A percentile compares a stretch with the other conserved stretches of the same genome.
Evolutionary conservation across 305 asterid species (phyloP).

Genomic region (Caryopteris hybrid): DNA sequence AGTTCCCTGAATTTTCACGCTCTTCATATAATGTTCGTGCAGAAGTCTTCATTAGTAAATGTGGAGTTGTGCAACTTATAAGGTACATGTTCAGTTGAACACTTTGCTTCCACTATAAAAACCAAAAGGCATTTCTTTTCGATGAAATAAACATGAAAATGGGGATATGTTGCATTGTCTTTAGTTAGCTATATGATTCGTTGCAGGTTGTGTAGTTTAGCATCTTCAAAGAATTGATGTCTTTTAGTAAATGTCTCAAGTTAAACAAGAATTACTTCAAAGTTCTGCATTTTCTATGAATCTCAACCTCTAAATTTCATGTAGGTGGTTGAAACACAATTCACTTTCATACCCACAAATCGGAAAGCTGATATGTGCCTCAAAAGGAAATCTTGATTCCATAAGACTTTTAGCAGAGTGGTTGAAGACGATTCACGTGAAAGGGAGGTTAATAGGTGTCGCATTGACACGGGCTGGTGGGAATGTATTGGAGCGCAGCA

Average conservation of each 20-base stretch:
- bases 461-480: slow-evolving; percentile 54
- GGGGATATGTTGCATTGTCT: not conserved
- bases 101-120: not conserved
- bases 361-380: slow-evolving; percentile 67
- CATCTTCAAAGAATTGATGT: not conserved
- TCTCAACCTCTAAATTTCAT: slow-evolving; percentile 12
- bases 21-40: slow-evolving; percentile 77
- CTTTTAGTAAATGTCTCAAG: not conserved
- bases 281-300: slow-evolving; percentile 2
- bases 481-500: slow-evolving; percentile 40
- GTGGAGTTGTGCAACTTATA: slow-evolving; percentile 69
- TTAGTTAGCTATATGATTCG: not conserved
- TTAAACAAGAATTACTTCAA: not conserved
- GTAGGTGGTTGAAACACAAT: slow-evolving; percentile 96
- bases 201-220: not conserved
- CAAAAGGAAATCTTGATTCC: slow-evolving; percentile 61
- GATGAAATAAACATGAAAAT: not conserved
- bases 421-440: slow-evolving; percentile 69
- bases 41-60: slow-evolving; percentile 44
- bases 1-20: slow-evolving; percentile 47
- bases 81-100: slow-evolving; percentile 37
- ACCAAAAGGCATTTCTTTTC: not conserved
- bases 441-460: slow-evolving; percentile 82
- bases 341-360: slow-evolving; percentile 80
- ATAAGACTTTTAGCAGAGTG: slow-evolving; percentile 60